Evolutionary conservation across 169 alveolate species (phyloP).

Genomic region (Plasmodium adleri): DNA sequence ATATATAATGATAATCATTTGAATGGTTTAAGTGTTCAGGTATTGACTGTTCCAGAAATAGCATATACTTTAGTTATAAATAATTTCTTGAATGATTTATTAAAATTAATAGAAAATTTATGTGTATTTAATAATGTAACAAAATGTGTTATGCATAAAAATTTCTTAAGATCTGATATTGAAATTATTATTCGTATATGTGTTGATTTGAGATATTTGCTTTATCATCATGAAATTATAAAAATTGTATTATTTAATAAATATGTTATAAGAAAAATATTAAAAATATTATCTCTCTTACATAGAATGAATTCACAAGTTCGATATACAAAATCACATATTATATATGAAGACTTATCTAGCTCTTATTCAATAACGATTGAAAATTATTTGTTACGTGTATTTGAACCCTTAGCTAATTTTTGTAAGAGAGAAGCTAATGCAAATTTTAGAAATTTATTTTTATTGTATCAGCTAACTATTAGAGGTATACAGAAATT

Average conservation of each 20-base stretch:
- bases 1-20: conserved; percentile 28
- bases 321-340: conserved; percentile 48
- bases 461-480: conserved; percentile 51
- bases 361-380: conserved; percentile 55
- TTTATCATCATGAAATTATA: conserved; percentile 60
- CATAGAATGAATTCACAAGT: conserved; percentile 62
- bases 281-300: conserved; percentile 6
- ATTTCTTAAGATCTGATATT: conserved; percentile 33
- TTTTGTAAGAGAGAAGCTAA: conserved; percentile 67
- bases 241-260: conserved; percentile 50
- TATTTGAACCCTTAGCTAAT: conserved; percentile 49
- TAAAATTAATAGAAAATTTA: conserved; percentile 40
- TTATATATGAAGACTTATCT: conserved; percentile 54
- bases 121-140: conserved; percentile 22
- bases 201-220: conserved; percentile 48
- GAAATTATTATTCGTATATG: conserved; percentile 63
- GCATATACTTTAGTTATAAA: conserved; percentile 69
- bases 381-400: conserved; percentile 52
- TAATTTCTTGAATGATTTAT: conserved; percentile 49
- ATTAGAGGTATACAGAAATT: conserved; percentile 29
- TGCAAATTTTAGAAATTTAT: conserved; percentile 55
- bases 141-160: conserved; percentile 56
- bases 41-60: conserved; percentile 58
- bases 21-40: conserved; percentile 51
- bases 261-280: conserved; percentile 35